These are phyloP conservation scores for Agrostemma githago DNA, from an alignment of 148 eudicot species.

Conservation along the genomic window DNA sequence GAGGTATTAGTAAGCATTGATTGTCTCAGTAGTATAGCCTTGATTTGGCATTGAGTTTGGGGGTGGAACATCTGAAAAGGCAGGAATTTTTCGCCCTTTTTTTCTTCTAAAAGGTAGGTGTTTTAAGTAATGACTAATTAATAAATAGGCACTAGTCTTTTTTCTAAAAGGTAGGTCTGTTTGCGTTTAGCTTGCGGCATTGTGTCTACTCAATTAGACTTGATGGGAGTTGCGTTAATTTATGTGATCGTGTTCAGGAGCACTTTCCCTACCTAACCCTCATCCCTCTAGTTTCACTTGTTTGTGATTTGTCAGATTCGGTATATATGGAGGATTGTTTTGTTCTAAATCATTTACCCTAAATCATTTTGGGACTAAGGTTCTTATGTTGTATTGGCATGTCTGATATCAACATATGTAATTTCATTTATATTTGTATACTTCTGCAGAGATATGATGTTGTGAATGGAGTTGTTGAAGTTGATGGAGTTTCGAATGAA, in stretches of 20 bases:
- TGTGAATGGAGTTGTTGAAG: slow-evolving; percentile 76
- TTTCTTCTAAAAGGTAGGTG: neutral
- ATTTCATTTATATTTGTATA: neutral
- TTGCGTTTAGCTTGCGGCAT: neutral
- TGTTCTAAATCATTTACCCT: too few relatives aligned
- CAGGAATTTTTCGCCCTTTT: neutral
- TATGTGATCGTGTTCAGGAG: neutral
- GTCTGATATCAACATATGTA: neutral
- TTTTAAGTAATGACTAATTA: neutral
- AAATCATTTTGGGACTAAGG: too few relatives aligned
- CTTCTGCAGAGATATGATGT: slow-evolving; percentile 67
- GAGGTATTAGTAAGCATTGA: neutral
- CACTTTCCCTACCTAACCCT: neutral
- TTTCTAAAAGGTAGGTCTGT: neutral
- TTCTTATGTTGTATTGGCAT: too few relatives aligned
- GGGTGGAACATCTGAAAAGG: neutral
- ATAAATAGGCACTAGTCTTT: neutral
- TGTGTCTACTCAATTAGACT: neutral
- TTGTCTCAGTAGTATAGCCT: neutral
- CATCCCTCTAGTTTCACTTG: neutral
- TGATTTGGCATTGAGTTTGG: neutral
- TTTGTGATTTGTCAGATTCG: neutral
- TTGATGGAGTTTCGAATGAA: slow-evolving; percentile 50
- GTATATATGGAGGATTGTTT: neutral
- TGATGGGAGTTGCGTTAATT: neutral